phyloP scores from a whole-genome alignment of 352 stramenopile species.

The Pythium brachiatum region DNA sequence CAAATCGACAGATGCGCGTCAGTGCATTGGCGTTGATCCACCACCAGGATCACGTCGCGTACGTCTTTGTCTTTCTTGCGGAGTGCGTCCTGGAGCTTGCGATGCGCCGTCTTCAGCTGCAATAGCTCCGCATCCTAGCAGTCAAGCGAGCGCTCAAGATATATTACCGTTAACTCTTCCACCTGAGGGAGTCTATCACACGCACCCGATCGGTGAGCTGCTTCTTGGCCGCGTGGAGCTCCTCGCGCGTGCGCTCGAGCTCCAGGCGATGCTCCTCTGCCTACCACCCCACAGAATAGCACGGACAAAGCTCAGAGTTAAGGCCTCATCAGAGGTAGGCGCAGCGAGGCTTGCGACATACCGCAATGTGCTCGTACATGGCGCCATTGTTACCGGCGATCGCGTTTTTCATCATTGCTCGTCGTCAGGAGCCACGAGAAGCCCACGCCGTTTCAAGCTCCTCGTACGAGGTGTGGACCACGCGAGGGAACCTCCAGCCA shows the following conservation, averaged over 20 bases:
- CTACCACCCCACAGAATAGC: conserved; percentile 27
- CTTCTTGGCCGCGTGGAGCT: conserved; percentile 40
- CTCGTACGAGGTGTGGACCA: background rate
- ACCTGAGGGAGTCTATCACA: background rate
- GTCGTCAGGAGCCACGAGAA: background rate
- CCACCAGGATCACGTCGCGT: no score
- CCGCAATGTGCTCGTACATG: conserved; percentile 20
- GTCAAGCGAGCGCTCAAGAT: no score
- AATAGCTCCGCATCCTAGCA: conserved; percentile 49
- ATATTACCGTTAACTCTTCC: no score
- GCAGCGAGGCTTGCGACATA: background rate
- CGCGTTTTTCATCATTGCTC: conserved; percentile 11
- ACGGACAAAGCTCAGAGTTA: background rate
- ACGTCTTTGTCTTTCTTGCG: conserved; percentile 72
- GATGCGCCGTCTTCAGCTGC: conserved; percentile 53
- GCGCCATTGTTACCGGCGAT: conserved; percentile 1
- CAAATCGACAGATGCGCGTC: background rate
- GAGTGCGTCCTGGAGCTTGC: conserved; percentile 54
- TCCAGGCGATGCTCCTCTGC: conserved; percentile 51
- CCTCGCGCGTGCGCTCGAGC: conserved; percentile 55
- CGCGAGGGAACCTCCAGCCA: background rate
- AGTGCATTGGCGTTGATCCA: background rate
- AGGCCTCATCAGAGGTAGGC: no score
- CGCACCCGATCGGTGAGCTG: conserved; percentile 36
- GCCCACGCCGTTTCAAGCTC: conserved; percentile 16